Percentiles rank a stretch among this genome's conserved stretches.
These are phyloP conservation scores for Cupressus sempervirens DNA, from an alignment of 75 land plant species.

Conservation along the genomic window DNA sequence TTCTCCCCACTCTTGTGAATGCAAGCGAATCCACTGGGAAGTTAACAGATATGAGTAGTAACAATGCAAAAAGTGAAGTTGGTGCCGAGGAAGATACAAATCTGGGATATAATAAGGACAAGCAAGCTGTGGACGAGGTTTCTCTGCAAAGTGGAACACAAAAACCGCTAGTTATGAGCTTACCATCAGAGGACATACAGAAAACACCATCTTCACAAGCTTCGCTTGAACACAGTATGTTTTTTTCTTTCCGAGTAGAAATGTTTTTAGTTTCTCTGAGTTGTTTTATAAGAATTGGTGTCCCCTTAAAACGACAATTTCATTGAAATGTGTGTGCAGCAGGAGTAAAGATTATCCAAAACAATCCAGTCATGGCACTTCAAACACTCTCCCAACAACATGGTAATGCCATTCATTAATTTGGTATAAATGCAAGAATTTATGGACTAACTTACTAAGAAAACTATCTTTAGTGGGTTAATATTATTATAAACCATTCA, in stretches of 20 bases:
- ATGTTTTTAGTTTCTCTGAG: not conserved
- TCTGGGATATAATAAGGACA: not conserved
- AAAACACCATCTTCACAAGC: not conserved
- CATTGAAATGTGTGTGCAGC: not conserved
- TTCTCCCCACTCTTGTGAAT: not conserved
- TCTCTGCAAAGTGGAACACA: not conserved
- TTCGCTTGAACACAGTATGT: not conserved
- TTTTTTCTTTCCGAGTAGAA: not conserved
- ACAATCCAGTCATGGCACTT: not conserved
- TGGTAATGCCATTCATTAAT: not conserved
- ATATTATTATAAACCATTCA: not conserved
- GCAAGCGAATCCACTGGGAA: not conserved
- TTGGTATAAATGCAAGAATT: not conserved
- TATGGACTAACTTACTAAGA: not conserved
- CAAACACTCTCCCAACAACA: not conserved
- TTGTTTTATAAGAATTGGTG: not conserved
- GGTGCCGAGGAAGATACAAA: not conserved
- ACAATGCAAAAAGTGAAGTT: not conserved
- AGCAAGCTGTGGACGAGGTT: not conserved
- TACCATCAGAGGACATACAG: not conserved
- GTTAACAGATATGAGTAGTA: not conserved
- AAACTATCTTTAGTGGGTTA: not conserved
- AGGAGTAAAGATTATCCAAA: not conserved
- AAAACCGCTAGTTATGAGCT: not conserved
- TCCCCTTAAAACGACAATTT: not conserved